Base-by-base conservation (phyloP, 2,329 filamentous ascomycete species). In the Fusarium acutatum region DNA sequence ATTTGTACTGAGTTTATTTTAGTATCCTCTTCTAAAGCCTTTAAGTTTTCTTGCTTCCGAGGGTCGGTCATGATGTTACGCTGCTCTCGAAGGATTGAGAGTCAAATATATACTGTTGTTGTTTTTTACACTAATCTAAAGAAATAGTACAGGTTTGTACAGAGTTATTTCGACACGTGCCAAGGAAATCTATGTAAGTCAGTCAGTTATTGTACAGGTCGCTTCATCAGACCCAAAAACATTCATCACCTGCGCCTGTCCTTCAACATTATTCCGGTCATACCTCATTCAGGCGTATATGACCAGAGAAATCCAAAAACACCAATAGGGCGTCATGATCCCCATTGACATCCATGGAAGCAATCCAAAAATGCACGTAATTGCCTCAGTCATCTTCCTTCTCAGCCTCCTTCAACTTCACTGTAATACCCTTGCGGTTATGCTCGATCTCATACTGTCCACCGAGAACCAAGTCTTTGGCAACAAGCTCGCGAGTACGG, bases 401-500 rank as follows among this genome's bases (percentile, higher is more conserved):
- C 34, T 84, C 82, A 6, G 83, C 81, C 72, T 84, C 82, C 71
- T 84, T 83, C 71, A 87, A 75, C 75, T 83, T 83, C 26, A 88
- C 81, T 6, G 82, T 82, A 10, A 85, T 79, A 34, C 82, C 81
- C 69, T 81, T 83, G 37, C 80, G 80, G 38, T 81, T 81, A 64
- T 80, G 81, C 54, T 82, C 79, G 69, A 96, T 88, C 71, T 90
- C 88, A 80, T 97, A 98, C 81, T 92, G 92, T 5, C 95, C 95
- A 18, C 93, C 91, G 37, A 95, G 86, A 79, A 96, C 96, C 43
- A 98, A 86, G 81, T 98, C 96, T 85, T 99, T 99, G 73, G 97
- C 93, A 3, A 97, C 97, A 59, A 99, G 82, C 83, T 99, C 96
- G 70, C 96, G 91, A n/a, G 96, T 99, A 71, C 96, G 88, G 40